Evolutionary conservation across 371 early-diverging fungal species (phyloP).

Genomic region (Fennellomyces sp.): DNA sequence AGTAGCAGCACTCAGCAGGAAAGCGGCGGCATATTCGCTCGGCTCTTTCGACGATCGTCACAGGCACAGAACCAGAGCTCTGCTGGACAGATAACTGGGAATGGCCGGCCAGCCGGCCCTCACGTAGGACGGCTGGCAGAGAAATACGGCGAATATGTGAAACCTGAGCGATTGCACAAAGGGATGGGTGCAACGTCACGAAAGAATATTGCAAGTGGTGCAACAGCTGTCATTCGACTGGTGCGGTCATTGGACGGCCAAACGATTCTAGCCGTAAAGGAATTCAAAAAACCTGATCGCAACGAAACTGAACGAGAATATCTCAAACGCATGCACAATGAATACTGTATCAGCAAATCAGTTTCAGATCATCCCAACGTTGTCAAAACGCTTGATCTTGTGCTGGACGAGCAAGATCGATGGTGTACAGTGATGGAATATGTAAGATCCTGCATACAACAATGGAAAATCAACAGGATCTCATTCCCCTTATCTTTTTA

Average conservation of each 20-base stretch:
- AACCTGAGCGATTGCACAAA: conserved; percentile 26
- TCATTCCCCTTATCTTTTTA: conserved; percentile 21
- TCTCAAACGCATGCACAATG: conserved; percentile 69
- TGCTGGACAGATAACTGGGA: background rate
- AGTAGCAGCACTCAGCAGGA: background rate
- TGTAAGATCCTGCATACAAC: conserved; percentile 23
- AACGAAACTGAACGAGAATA: conserved; percentile 67
- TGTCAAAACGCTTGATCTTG: conserved; percentile 73
- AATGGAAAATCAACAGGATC: background rate
- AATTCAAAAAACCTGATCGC: conserved; percentile 62
- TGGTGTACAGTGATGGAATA: conserved; percentile 78
- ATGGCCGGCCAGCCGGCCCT: background rate
- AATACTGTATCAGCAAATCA: conserved; percentile 74
- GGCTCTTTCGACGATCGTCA: conserved; percentile 1
- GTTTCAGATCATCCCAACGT: conserved; percentile 67
- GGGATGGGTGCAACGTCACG: conserved; percentile 40
- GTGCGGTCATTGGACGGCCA: background rate
- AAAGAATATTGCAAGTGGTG: conserved; percentile 48
- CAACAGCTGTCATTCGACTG: conserved; percentile 47
- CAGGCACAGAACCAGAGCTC: background rate
- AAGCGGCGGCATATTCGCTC: background rate
- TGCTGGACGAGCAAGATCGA: conserved; percentile 60
- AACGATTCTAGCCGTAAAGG: conserved; percentile 53
- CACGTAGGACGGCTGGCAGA: conserved; percentile 19
- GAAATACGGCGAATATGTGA: conserved; percentile 46